These are phyloP conservation scores for Blepharisma japonicum DNA, from an alignment of 73 alveolate genomes.

Conservation along the genomic window DNA sequence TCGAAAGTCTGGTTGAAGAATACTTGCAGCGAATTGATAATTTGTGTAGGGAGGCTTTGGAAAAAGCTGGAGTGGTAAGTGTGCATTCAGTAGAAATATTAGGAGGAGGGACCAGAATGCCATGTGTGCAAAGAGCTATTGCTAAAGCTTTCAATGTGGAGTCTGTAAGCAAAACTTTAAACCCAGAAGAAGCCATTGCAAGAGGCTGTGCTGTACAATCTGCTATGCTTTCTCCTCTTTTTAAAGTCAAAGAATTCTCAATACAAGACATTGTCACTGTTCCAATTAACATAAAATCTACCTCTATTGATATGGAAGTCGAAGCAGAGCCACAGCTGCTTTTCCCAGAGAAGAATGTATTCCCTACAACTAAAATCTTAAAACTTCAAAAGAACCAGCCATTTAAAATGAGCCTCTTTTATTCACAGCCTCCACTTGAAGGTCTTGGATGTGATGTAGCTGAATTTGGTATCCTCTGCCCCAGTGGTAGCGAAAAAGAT, in stretches of 20 bases:
- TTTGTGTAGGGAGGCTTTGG: constrained; percentile 56
- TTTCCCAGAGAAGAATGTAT: neutral
- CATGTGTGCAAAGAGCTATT: constrained; percentile 59
- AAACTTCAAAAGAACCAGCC: neutral
- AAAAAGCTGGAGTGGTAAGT: constrained; percentile 51
- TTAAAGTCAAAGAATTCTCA: constrained; percentile 77
- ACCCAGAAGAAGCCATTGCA: constrained; percentile 94
- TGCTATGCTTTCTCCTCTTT: constrained; percentile 96
- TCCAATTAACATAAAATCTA: neutral
- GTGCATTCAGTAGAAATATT: constrained; percentile 82
- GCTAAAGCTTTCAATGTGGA: constrained; percentile 72
- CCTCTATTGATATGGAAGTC: neutral
- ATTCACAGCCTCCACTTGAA: neutral
- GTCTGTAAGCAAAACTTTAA: constrained; percentile 83
- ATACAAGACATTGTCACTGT: neutral
- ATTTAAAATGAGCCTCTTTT: neutral
- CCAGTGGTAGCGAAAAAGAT: neutral
- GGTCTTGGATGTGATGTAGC: neutral
- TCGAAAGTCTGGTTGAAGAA: constrained; percentile 63
- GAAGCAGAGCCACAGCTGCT: neutral
- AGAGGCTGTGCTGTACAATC: constrained; percentile 99
- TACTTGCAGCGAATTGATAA: constrained; percentile 48
- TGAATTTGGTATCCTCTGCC: too few species aligned
- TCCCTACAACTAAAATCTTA: neutral
- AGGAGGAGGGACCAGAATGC: constrained; percentile 87